Base-by-base conservation (phyloP, 768 basidiomycete species). In the Boletus eberwhitei region DNA sequence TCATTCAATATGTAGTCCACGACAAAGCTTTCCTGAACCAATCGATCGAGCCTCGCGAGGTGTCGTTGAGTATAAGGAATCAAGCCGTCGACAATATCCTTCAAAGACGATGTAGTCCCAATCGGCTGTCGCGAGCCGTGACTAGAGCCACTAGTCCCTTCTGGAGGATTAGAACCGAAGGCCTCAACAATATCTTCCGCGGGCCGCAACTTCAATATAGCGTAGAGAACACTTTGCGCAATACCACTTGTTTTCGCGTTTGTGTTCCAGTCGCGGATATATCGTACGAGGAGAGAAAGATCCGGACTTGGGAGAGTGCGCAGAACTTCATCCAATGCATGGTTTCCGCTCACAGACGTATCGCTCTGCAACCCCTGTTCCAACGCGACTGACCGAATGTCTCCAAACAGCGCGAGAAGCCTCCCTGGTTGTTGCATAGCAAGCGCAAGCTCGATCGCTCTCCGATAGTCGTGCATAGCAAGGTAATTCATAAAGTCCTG, bases 61-160 rank as follows among this genome's bases (percentile, higher is more conserved):
- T 99, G 97, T 48, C 97, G 81, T 68, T 96, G 93, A 9, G 95
- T 95, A 67, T 98, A 99, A 12, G 97, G 94, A 48, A 98, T 83
- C 51, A 98, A 74, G 5, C 85, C 88, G 43, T 94, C 91, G 12
- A 98, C 72, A 50, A 96, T 71, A 49, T 97, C 93, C 63, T 84
- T 85, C 48, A 90, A 67, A 42, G 68, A 64, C 43, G 55, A 65
- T 42, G 54, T 55, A 52, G 59, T 54, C 9, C 66, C 65, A 13
- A 63, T 64, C 13, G 48, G 36, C 8, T 53, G 59, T 42, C 26
- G 57, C 53, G 76, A 76, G 39, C 77, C 74, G 36, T 67, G 63
- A 19, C 16, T 36, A 13, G 57, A 45, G 42, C 52, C 59, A 24
- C 49, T 24, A 8, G 49, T 44, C 8, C 36, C 61, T 37, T 61